Conservation (phyloP, 306 rosid species). For the Neltuma alba region DNA sequence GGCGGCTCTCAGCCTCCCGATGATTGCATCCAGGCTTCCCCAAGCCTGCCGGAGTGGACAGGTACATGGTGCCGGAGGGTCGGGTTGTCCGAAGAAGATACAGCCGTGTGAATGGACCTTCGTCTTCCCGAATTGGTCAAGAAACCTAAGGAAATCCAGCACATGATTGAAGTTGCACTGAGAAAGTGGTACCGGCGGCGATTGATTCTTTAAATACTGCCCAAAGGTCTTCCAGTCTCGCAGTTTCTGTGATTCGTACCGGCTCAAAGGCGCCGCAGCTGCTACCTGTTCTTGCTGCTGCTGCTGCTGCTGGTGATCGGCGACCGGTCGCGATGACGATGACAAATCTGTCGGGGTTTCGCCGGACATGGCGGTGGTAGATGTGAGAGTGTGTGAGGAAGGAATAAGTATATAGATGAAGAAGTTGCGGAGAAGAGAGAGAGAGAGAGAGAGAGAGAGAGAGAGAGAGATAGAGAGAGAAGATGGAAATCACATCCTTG, state of each 20-base stretch:
- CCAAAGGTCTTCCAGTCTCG: constrained; percentile 96
- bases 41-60: constrained; percentile 91
- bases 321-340: constrained; percentile 29
- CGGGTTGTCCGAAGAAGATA: constrained; percentile 87
- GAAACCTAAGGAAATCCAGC: constrained; percentile 84
- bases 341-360: constrained; percentile 48
- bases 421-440: background rate
- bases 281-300: constrained; percentile 26
- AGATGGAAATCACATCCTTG: constrained; percentile 70
- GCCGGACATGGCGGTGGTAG: constrained; percentile 45
- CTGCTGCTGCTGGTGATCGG: constrained; percentile 17
- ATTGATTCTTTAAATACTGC: constrained; percentile 72
- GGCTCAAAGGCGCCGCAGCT: constrained; percentile 54
- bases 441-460: constrained; percentile 41
- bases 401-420: background rate
- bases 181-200: constrained; percentile 69
- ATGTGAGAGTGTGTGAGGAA: background rate
- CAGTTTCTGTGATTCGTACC: constrained; percentile 83
- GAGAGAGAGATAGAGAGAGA: constrained; percentile 42
- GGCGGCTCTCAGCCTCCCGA: constrained; percentile 87
- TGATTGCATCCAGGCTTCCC: constrained; percentile 93
- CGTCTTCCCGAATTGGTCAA: constrained; percentile 91
- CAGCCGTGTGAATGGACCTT: constrained; percentile 84
- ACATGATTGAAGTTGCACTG: constrained; percentile 88
- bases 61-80: constrained; percentile 88